Conservation (phyloP, 805 yeast genomes). For the Wickerhamomyces mucosus region DNA sequence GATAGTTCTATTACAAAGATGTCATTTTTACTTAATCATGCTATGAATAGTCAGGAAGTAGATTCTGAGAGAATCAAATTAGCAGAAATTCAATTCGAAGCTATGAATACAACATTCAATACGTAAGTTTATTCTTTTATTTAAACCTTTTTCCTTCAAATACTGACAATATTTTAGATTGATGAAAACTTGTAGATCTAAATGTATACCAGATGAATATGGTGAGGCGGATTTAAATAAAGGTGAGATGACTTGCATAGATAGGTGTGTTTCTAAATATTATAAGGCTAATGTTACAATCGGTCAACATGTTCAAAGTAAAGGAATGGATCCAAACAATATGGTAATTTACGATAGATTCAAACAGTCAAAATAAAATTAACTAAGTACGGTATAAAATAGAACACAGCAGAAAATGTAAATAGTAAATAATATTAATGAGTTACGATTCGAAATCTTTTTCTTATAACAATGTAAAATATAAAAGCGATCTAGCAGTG, state of each 20-base stretch:
- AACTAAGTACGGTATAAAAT: no score
- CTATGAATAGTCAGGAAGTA: conserved; percentile 39
- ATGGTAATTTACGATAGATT: neutral
- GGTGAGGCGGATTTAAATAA: conserved; percentile 78
- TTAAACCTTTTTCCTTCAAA: neutral
- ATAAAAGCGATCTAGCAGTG: no score
- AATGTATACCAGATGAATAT: conserved; percentile 81
- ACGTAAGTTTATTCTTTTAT: conserved; percentile 19
- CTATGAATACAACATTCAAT: conserved; percentile 47
- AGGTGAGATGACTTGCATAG: conserved; percentile 77
- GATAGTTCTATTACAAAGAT: conserved; percentile 24
- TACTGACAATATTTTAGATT: conserved; percentile 25
- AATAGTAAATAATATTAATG: no score
- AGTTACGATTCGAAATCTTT: no score
- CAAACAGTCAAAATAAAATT: no score
- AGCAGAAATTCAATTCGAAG: conserved; percentile 62
- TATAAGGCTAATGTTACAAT: conserved; percentile 60
- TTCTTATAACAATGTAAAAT: no score
- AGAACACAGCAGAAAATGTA: no score
- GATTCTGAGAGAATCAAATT: conserved; percentile 50
- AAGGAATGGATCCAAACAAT: neutral
- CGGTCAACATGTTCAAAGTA: conserved; percentile 31
- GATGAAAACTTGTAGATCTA: conserved; percentile 51
- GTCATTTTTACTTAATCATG: conserved; percentile 49
- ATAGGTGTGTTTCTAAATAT: conserved; percentile 79